Base-by-base conservation (phyloP, 768 basidiomycete genomes). In the Lyophyllum decastes region DNA sequence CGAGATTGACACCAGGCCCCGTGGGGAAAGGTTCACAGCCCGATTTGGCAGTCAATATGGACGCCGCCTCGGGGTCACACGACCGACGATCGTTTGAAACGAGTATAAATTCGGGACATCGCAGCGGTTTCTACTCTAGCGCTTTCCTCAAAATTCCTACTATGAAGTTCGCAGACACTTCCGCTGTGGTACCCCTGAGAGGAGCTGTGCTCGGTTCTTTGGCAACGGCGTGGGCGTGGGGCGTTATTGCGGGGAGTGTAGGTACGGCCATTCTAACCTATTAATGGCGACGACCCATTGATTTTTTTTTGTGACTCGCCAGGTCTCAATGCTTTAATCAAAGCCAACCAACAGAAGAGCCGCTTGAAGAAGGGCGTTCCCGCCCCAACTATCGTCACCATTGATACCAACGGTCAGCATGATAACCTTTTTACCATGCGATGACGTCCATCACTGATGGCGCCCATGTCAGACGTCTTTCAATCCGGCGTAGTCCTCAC, bases 241-340 rank as follows among this genome's bases (percentile, higher is more conserved):
- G 61, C 34, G 58, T 64, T 30, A 66, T 67, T 22, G 61, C 58
- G 1, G 64, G 62, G 12, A 58, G 64, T 48, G 64, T 67, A 30
- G 64, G 66, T 61, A 30, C 44, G n/a, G 61, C 57, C 9, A 1
- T n/a, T 2, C 6, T 34, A 14, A 4, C 0, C 26, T 44, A 8
- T 6, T 38, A 33, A 16, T n/a, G 25, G 14, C 34, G 35, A 30
- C 16, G 33, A 10, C 0, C 33, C 14, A n/a, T 19, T 8, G n/a
- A 16, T 35, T 22, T 19, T 55, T 33, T 10, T 26, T 57, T 30
- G 26, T 33, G 25, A 1, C 27, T 57, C 34, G 26, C 38, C 45
- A 79, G 78, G 72, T 38, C 70, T 80, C 27, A 78, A 76, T 59
- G 76, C 77, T 8, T 57, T 76, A 47, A 71, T 78, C 56, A 75